Evolutionary conservation across 352 stramenopile species (phyloP), one percentile per base, ranked within the genome.

Genomic region (Achlya hypogyna): DNA sequence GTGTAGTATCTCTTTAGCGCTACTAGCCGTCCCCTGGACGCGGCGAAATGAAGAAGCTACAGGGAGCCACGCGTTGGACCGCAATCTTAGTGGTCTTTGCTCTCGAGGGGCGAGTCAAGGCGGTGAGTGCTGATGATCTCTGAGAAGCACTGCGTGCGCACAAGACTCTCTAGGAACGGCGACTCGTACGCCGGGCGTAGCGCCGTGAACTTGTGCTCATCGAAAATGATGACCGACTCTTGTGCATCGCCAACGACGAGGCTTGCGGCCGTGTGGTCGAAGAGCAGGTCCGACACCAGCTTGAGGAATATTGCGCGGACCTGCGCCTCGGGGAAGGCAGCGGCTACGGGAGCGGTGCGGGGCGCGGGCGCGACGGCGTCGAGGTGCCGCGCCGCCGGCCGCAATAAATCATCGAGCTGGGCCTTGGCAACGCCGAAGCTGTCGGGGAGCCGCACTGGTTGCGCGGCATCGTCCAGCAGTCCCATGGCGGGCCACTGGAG

Each of bases 221-320:
- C 85, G 52, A 93, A 93, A 56, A 93, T 93, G 40, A 93, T 84
- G 22, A 93, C 85, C 3, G 83, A 93, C 69, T 93, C 85, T 43
- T 86, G 89, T 45, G 83, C 89, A 69, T 93, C 85, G 43, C 85
- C 85, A 42, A 93, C 85, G 35, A 91, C 82, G 8, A 93, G 74
- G 28, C 82, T 89, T 16, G 83, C 80, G 69, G 83, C 84, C 28
- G 80, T 87, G 67, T 93, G 83, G 31, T 78, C 78, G 16, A 74
- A 72, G 52, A 93, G 72, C 28, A 93, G 64, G 28, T 77, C 72
- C 0, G 74, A 80, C 25, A 93, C 83, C 22, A 91, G 71, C 34
- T 91, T 81, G 25, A 87, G 78, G 54, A 81, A 93, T 25, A 89
- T 76, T 4, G 71, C 71, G 5, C 81, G 81, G 47, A 91, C 74